Base-by-base conservation (phyloP, 2,329 filamentous ascomycete genomes). In the Colletotrichum spaethianum region DNA sequence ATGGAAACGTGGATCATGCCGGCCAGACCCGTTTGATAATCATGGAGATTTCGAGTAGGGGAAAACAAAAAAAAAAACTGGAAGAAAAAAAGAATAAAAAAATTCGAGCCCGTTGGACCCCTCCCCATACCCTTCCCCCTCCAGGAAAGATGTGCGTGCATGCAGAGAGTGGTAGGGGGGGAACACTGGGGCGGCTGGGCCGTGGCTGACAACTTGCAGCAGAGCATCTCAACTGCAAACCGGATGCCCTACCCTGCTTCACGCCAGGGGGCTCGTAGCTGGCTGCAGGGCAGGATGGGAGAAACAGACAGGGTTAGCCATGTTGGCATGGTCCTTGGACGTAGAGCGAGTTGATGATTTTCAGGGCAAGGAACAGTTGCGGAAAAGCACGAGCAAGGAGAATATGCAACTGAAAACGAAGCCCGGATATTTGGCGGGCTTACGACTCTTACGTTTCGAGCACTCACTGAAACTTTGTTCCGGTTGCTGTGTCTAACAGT, bases 121-220 rank as follows among this genome's bases (percentile, higher is more conserved):
- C 31, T 46, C 61, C 46, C 40, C 20, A 23, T n/a, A 26, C 40
- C 42, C 12, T 2, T 12, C n/a, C 38, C 31, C 48, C 36, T 33
- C 44, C 14, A 60, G 52, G 26, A 28, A 52, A 52, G 69, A 69
- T 63, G 63, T 33, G 40, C 63, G 61, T 42, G 56, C 40, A 70
- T 36, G 31, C 44, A 52, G 38, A 70, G 44, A 38, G 38, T 28
- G 28, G 14, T n/a, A 53, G 28, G 26, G 14, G 18, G 46, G 57
- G 60, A 65, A 70, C 20, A 70, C 59, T 36, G 53, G 62, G 61
- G 67, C 61, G 42, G 67, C 46, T 70, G n/a, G 61, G 61, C 52
- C 60, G 44, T 65, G 61, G 67, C 67, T 66, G 44, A 44, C 61
- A 59, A 38, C 20, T 65, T 65, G 61, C 52, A 70, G 42, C 42